Percentiles rank a stretch among this genome's conserved stretches.
Evolutionary conservation across 1,139 yeast genomes (phyloP).

Genomic region (Geotrichum phurueaensis): DNA sequence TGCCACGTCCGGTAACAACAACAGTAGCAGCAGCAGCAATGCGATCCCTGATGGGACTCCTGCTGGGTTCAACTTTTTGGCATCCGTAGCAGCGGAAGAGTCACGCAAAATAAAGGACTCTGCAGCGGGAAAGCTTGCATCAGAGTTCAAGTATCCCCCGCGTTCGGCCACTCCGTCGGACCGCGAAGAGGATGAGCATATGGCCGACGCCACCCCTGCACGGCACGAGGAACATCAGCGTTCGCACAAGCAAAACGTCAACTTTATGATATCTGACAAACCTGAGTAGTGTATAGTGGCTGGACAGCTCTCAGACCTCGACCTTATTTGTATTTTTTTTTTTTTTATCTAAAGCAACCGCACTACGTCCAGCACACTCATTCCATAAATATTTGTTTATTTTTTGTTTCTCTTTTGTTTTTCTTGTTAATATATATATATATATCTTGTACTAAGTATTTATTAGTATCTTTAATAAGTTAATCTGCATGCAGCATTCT

Average conservation of each 20-base stretch:
- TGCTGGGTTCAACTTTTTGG: conserved; percentile 12
- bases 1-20: background rate
- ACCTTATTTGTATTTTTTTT: no score
- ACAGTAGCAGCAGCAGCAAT: background rate
- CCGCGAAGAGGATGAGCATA: background rate
- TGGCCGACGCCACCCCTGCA: background rate
- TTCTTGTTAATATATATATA: background rate
- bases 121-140: background rate
- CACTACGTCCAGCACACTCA: no score
- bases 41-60: background rate
- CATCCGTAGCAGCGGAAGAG: conserved; percentile 14
- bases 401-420: background rate
- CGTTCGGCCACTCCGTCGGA: background rate
- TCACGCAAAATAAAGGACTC: conserved; percentile 1
- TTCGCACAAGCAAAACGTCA: conserved; percentile 19
- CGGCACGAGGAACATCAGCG: conserved; percentile 9
- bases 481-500: background rate
- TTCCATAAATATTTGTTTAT: no score
- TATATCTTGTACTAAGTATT: background rate
- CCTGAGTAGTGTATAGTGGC: background rate
- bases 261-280: conserved; percentile 18
- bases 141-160: conserved; percentile 9
- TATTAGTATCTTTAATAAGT: background rate
- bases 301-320: no score
- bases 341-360: no score